phyloP scores from a whole-genome alignment of 768 basidiomycete species.

The Coprinellus micaceus region DNA sequence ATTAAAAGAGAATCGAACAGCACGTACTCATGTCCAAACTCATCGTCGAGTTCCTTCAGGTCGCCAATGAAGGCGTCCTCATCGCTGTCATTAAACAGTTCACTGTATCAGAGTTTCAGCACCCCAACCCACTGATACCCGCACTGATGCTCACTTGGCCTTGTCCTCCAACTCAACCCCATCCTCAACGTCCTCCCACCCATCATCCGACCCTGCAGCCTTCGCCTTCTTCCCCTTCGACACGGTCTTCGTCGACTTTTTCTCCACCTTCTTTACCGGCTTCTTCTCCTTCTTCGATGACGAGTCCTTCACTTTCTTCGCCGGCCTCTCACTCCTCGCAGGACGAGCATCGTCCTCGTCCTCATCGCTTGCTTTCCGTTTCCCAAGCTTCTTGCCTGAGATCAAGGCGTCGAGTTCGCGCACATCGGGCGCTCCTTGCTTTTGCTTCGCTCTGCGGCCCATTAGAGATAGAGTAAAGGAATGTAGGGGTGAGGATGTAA shows the following conservation, averaged over 20 bases:
- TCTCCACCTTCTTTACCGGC: conserved; percentile 1
- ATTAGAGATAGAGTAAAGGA: conserved; percentile 33
- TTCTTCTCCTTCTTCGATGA: conserved; percentile 23
- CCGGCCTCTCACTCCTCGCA: conserved; percentile 27
- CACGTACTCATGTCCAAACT: conserved; percentile 42
- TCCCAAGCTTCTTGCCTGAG: conserved; percentile 59
- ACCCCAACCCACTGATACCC: conserved; percentile 4
- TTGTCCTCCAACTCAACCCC: conserved; percentile 40
- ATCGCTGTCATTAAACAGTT: conserved; percentile 47
- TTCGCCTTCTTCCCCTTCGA: conserved; percentile 24
- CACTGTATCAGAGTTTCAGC: conserved; percentile 26
- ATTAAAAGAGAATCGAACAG: neutral
- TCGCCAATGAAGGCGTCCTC: conserved; percentile 38
- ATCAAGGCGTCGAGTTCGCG: conserved; percentile 39
- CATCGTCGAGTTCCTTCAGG: conserved; percentile 48
- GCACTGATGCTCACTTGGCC: conserved; percentile 32
- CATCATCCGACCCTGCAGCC: conserved; percentile 30
- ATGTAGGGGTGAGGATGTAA: conserved; percentile 1
- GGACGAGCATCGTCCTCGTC: conserved; percentile 26
- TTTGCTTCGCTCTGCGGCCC: conserved; percentile 85
- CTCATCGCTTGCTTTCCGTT: conserved; percentile 61
- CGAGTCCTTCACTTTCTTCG: conserved; percentile 46
- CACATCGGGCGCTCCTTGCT: conserved; percentile 70
- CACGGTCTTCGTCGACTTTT: conserved; percentile 8
- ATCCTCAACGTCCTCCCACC: conserved; percentile 64